A percentile compares a stretch with the other conserved stretches of the same genome.
These are phyloP conservation scores for Botrytis hyacinthi DNA, from an alignment of 2,329 filamentous ascomycete species.

Conservation along the genomic window DNA sequence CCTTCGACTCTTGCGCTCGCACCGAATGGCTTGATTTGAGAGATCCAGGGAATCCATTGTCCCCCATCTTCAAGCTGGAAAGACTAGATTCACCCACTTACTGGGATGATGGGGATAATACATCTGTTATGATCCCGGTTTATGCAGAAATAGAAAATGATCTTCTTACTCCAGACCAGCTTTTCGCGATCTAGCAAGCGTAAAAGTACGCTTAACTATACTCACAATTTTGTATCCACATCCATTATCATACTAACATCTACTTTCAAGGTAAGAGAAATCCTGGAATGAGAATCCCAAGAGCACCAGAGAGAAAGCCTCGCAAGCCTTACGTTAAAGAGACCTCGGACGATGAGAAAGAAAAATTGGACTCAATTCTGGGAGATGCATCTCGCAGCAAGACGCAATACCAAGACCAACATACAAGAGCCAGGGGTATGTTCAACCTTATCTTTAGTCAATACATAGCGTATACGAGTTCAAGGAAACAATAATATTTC, in stretches of 20 bases:
- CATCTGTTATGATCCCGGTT: too few species aligned
- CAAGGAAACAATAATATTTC: not conserved
- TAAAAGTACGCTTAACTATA: not conserved
- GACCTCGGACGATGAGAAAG: not conserved
- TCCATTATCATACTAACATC: not conserved
- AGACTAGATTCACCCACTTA: not conserved
- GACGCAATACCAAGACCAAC: not conserved
- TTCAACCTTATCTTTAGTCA: not conserved
- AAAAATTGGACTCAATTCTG: not conserved
- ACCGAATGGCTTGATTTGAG: not conserved
- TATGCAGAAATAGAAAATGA: not conserved
- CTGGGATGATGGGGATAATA: too few species aligned
- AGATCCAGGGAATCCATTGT: not conserved
- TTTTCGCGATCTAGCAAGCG: not conserved
- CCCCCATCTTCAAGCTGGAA: not conserved
- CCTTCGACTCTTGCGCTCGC: not conserved
- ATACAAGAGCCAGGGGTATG: not conserved
- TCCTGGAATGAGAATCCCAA: not conserved
- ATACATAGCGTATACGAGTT: not conserved
- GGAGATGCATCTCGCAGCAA: not conserved
- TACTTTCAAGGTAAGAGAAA: not conserved
- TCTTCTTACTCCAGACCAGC: rapidly evolving
- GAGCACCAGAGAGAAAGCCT: not conserved
- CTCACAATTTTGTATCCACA: not conserved
- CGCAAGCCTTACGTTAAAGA: not conserved